phyloP scores from a whole-genome alignment of 2,329 filamentous ascomycete genomes.

The Pseudogymnoascus sp. region DNA sequence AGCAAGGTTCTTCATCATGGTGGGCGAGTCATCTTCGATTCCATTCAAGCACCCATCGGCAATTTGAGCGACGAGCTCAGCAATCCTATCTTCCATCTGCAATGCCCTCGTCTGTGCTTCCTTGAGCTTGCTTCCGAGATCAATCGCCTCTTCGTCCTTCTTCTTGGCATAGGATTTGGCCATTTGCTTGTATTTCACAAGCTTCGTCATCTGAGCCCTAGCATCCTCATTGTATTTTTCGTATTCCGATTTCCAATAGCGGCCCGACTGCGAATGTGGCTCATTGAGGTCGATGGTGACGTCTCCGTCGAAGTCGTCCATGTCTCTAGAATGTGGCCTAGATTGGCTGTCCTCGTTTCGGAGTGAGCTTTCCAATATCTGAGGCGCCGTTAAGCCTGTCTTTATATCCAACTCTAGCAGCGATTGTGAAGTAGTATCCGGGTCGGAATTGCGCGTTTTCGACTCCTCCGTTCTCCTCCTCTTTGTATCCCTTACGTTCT shows the following conservation, averaged over 20 bases:
- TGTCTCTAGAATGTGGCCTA: conserved; percentile 25
- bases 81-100: conserved; percentile 55
- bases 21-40: conserved; percentile 38
- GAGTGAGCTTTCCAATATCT: background rate
- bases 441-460: background rate
- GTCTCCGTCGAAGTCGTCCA: conserved; percentile 45
- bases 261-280: conserved; percentile 66
- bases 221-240: conserved; percentile 67
- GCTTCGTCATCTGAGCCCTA: conserved; percentile 65
- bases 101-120: conserved; percentile 61
- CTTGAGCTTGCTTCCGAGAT: conserved; percentile 57
- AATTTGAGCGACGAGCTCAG: conserved; percentile 54
- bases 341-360: conserved; percentile 12
- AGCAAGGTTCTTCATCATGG: conserved; percentile 46
- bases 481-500: conserved; percentile 35
- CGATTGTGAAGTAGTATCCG: background rate
- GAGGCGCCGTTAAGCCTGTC: conserved; percentile 4
- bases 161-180: conserved; percentile 72
- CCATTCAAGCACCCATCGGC: conserved; percentile 32
- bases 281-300: conserved; percentile 65
- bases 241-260: conserved; percentile 75
- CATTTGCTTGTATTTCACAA: conserved; percentile 72
- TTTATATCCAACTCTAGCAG: conserved; percentile 9
- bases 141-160: conserved; percentile 65
- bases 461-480: background rate